Conservation (phyloP, 768 basidiomycete species). For the Boletus rufocinnamomeus region DNA sequence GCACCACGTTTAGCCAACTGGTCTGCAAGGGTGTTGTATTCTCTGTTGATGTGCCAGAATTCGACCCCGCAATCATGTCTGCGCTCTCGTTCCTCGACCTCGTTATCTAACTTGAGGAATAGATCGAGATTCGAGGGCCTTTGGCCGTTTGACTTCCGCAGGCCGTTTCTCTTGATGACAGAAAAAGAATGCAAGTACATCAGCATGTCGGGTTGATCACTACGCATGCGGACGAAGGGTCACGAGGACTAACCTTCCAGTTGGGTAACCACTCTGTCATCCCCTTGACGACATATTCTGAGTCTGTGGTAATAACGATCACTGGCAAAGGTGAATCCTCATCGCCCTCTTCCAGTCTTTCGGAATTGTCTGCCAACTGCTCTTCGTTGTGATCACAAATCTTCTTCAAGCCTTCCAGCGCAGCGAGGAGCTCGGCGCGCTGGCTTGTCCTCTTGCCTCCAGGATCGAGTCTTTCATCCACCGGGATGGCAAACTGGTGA, state of each 20-base stretch:
- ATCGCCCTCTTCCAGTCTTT: not conserved
- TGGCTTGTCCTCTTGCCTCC: not conserved
- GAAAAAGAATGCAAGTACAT: not conserved
- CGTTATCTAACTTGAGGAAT: conserved; percentile 2
- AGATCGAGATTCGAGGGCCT: conserved; percentile 12
- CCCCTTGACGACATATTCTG: conserved; percentile 12
- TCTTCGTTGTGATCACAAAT: conserved; percentile 29
- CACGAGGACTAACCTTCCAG: conserved; percentile 1
- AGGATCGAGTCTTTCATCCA: not conserved
- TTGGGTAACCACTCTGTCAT: conserved; percentile 10
- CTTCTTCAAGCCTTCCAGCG: conserved; percentile 21
- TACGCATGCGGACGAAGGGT: not conserved
- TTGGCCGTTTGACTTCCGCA: not conserved
- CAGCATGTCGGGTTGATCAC: not conserved
- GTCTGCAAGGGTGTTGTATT: conserved; percentile 28
- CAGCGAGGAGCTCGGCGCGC: conserved; percentile 1
- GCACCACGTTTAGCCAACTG: conserved; percentile 16
- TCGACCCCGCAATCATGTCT: conserved; percentile 13
- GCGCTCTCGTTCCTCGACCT: not conserved
- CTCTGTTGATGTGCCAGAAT: conserved; percentile 30
- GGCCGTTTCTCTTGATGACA: not conserved
- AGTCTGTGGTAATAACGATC: conserved; percentile 4
- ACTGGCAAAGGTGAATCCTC: not conserved
- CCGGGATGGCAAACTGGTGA: conserved; percentile 1
- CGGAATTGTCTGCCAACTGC: not conserved